Base-by-base conservation (phyloP, 805 yeast genomes). In the Saturnispora ahearnii region DNA sequence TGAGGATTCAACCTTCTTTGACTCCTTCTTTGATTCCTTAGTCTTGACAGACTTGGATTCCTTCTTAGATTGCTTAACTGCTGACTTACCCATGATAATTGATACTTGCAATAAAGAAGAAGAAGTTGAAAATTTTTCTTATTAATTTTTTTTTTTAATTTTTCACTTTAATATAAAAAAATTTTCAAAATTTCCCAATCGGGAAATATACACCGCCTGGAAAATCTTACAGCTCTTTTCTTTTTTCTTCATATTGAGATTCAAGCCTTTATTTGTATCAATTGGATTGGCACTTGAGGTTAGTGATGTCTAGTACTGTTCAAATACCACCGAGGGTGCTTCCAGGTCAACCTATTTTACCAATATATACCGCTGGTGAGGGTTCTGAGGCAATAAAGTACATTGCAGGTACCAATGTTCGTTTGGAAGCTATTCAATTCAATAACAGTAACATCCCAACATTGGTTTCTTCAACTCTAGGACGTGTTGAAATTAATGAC, bases 311-410 rank as follows among this genome's bases (percentile, higher is more conserved):
- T 15, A 28, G n/a, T 12, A 8, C 29, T 15, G 12, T 31, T 22
- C 29, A 38, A n/a, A 24, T 46, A n/a, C 82, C 83, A 21, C 66
- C 70, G 31, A 62, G 63, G 34, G 87, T 76, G 2, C 71, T 82
- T n/a, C 96, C 96, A 1, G 96, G 96, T 0, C 96, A 88, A 58
- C 76, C 82, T 40, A 71, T 88, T 24, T 74, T 81, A 18, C 90
- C 93, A 1, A 68, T 73, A 6, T 73, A 49, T 46, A 37, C 69
- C 57, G 72, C 73, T 8, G 49, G 65, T 4, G 53, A 52, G 10
- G n/a, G 22, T 0, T 34, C 55, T 8, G 32, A 32, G 18, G 26
- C 45, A 11, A 54, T 55, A 13, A 73, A 71, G 51, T 87, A 75
- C 57, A 61, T 70, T 4, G 67, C 87, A 2, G 95, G 96, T 5